Percentiles rank a stretch among this genome's conserved stretches.
These are phyloP conservation scores for Penicillium chermesinum DNA, from an alignment of 495 filamentous ascomycete species.

Conservation along the genomic window DNA sequence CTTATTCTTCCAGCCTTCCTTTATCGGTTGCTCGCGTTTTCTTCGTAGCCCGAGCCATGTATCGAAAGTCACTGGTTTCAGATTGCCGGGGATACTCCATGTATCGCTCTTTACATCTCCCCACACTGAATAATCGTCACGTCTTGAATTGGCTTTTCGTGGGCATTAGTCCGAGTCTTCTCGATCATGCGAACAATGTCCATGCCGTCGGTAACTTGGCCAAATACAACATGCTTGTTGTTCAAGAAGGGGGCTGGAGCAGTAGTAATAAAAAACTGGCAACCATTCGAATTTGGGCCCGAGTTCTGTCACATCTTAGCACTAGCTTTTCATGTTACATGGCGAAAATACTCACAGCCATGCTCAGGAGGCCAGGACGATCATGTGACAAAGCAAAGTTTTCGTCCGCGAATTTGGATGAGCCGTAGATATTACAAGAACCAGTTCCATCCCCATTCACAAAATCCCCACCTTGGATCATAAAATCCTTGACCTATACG, in stretches of 20 bases:
- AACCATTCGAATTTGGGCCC: constrained; percentile 90
- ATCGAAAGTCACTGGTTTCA: no score
- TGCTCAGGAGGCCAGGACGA: constrained; percentile 72
- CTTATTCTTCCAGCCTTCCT: no score
- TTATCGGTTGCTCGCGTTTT: no score
- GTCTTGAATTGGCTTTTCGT: constrained; percentile 80
- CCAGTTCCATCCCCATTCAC: constrained; percentile 90
- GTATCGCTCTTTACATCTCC: constrained; percentile 58
- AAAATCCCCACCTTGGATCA: constrained; percentile 97
- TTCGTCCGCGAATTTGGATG: constrained; percentile 81
- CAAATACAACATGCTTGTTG: constrained; percentile 93
- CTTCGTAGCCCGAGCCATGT: no score
- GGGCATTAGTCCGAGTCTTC: constrained; percentile 71
- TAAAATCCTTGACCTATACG: constrained; percentile 88
- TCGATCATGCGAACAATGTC: constrained; percentile 88
- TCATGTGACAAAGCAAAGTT: constrained; percentile 81
- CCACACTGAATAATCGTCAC: constrained; percentile 83
- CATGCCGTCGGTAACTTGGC: constrained; percentile 83
- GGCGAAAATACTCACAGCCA: constrained; percentile 66
- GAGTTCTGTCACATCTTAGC: constrained; percentile 58
- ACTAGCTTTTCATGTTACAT: neutral
- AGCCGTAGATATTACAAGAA: constrained; percentile 80
- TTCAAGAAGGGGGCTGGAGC: constrained; percentile 84
- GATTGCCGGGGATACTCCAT: neutral
- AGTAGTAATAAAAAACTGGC: constrained; percentile 95